Conservation (phyloP, 306 rosid species). For the Erythrophleum fordii region DNA sequence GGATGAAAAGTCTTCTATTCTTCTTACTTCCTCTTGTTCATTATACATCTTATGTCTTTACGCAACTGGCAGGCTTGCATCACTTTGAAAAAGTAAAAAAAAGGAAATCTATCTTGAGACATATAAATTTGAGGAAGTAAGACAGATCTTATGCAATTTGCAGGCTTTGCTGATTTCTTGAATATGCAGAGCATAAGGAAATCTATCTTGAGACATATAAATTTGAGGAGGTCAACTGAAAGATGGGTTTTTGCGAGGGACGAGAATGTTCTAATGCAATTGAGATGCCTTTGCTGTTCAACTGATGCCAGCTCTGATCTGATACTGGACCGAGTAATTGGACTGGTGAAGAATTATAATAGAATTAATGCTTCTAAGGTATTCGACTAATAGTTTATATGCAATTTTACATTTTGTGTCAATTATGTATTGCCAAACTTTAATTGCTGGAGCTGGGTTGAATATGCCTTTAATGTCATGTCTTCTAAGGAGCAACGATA, state of each 20-base stretch:
- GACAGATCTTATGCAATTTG: too few species aligned
- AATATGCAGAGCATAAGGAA: slow-evolving; percentile 69
- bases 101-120: slow-evolving; percentile 62
- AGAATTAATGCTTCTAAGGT: slow-evolving; percentile 69
- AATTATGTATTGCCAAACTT: neutral
- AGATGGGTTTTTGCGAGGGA: slow-evolving; percentile 40
- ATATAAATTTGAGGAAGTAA: slow-evolving; percentile 52
- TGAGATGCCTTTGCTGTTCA: slow-evolving; percentile 51
- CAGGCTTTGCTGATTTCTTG: slow-evolving; percentile 32
- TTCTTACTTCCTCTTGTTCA: neutral
- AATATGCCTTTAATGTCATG: neutral
- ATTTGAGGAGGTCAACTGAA: slow-evolving; percentile 51
- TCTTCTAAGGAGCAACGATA: neutral
- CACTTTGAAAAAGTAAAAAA: slow-evolving; percentile 9
- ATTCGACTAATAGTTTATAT: slow-evolving; percentile 20
- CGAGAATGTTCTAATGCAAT: slow-evolving; percentile 37
- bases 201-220: slow-evolving; percentile 62
- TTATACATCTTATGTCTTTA: neutral
- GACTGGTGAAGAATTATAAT: slow-evolving; percentile 66
- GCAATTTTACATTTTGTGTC: slow-evolving; percentile 10
- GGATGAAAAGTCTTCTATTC: neutral
- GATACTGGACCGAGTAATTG: slow-evolving; percentile 60
- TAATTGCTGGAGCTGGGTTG: neutral
- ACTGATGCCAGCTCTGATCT: slow-evolving; percentile 47
- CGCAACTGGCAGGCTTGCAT: neutral